Evolutionary conservation across 768 basidiomycete species (phyloP).

Genomic region (Mycena albidolilacea): DNA sequence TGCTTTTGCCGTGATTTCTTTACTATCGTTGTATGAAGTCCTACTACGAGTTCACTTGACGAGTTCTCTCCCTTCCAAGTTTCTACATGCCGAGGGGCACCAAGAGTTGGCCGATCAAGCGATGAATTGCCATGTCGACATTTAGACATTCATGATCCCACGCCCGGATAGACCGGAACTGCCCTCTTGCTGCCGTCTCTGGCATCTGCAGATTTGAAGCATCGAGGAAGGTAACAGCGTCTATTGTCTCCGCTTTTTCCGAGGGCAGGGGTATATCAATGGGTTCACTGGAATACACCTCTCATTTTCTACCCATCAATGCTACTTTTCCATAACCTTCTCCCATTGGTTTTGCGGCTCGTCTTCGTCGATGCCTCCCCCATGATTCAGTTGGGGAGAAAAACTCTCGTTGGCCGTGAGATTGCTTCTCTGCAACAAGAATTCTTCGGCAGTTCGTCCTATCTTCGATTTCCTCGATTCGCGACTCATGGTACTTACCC

Average conservation of each 20-base stretch:
- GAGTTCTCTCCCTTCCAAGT: no score
- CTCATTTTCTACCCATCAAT: neutral
- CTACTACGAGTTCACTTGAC: no score
- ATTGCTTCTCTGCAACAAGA: constrained; percentile 2
- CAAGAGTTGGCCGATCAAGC: no score
- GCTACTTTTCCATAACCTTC: neutral
- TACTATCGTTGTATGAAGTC: neutral
- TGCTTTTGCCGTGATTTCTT: neutral
- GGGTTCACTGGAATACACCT: no score
- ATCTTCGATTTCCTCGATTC: neutral
- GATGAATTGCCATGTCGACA: no score
- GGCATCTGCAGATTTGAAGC: no score
- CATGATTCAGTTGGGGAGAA: neutral
- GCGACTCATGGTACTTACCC: neutral
- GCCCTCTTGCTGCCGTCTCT: neutral
- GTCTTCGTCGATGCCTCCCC: neutral
- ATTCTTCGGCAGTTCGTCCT: constrained; percentile 2
- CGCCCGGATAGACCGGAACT: constrained; percentile 4
- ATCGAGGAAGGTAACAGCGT: no score
- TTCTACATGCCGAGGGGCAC: no score
- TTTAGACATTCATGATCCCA: neutral
- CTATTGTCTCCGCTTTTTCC: no score
- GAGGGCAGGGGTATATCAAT: no score
- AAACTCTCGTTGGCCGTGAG: constrained; percentile 7
- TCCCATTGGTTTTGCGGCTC: neutral